Percentiles rank a stretch among this genome's conserved stretches.
These are phyloP conservation scores for Curvularia spicifera DNA, from an alignment of 2,329 filamentous ascomycete species.

Conservation along the genomic window DNA sequence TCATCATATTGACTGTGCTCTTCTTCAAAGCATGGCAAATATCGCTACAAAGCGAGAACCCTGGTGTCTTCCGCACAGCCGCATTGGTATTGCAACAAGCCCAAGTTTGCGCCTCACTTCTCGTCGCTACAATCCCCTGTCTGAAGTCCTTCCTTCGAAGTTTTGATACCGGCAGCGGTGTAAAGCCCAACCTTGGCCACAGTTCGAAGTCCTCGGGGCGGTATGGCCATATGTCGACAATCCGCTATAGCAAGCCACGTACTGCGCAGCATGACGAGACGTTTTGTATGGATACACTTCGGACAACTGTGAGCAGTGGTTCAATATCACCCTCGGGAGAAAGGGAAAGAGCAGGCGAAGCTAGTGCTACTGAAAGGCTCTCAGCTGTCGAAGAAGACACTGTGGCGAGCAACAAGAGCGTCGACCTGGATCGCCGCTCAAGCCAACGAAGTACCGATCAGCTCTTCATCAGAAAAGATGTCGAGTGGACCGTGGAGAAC, in stretches of 20 bases:
- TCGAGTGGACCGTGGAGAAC: conserved; percentile 27
- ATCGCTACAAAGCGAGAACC: background rate
- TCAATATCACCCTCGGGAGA: background rate
- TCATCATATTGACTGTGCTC: conserved; percentile 15
- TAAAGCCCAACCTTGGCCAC: background rate
- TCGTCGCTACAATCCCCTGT: background rate
- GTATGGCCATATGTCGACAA: background rate
- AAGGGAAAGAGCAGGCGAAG: background rate
- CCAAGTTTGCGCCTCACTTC: background rate
- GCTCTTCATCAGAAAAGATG: conserved; percentile 33
- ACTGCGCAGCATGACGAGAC: background rate
- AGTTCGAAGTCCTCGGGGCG: background rate
- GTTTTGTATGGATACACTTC: background rate
- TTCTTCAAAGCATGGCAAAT: background rate
- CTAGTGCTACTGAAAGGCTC: background rate
- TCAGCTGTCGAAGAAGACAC: background rate
- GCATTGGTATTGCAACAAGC: background rate
- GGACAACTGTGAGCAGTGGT: background rate
- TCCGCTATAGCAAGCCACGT: background rate
- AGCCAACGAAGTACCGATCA: conserved; percentile 35
- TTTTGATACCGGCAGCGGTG: background rate
- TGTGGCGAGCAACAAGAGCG: conserved; percentile 6
- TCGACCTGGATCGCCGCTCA: conserved; percentile 11
- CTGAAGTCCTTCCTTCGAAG: background rate
- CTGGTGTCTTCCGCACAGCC: background rate